Evolutionary conservation across 352 stramenopile genomes (phyloP).

Genomic region (Albugo candida): DNA sequence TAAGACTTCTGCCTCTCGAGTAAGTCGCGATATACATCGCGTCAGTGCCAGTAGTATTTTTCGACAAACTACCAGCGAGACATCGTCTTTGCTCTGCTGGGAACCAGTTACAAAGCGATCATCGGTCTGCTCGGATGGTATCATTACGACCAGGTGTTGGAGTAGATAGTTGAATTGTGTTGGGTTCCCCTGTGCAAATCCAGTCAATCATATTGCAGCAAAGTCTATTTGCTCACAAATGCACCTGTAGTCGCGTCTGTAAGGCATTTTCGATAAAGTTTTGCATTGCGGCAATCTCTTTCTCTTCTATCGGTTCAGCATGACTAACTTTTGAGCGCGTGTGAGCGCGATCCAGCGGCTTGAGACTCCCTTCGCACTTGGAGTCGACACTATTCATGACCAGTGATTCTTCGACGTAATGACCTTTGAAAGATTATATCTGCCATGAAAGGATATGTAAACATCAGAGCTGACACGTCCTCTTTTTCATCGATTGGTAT

Average conservation of each 20-base stretch:
- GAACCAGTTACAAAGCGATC: background rate
- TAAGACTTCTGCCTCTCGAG: constrained; percentile 47
- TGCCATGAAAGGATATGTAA: no score
- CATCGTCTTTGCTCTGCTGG: constrained; percentile 7
- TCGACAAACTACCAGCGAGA: constrained; percentile 22
- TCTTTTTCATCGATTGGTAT: no score
- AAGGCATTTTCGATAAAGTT: constrained; percentile 74
- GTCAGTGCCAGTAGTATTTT: constrained; percentile 59
- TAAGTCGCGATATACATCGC: constrained; percentile 53
- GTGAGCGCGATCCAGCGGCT: no score
- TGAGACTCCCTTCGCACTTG: no score
- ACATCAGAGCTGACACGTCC: no score
- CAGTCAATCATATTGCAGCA: background rate
- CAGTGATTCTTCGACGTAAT: no score
- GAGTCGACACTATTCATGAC: no score
- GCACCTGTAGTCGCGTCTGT: constrained; percentile 55
- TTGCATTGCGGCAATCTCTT: constrained; percentile 48
- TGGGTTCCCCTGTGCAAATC: constrained; percentile 29
- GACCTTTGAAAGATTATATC: no score
- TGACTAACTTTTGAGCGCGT: no score
- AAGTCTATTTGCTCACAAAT: background rate
- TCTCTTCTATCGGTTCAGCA: constrained; percentile 9
- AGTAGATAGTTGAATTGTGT: constrained; percentile 65
- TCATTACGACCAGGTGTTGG: constrained; percentile 26
- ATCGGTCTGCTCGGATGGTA: background rate